Conservation (phyloP, 768 basidiomycete species). For the Tricholoma hemisulphureum region DNA sequence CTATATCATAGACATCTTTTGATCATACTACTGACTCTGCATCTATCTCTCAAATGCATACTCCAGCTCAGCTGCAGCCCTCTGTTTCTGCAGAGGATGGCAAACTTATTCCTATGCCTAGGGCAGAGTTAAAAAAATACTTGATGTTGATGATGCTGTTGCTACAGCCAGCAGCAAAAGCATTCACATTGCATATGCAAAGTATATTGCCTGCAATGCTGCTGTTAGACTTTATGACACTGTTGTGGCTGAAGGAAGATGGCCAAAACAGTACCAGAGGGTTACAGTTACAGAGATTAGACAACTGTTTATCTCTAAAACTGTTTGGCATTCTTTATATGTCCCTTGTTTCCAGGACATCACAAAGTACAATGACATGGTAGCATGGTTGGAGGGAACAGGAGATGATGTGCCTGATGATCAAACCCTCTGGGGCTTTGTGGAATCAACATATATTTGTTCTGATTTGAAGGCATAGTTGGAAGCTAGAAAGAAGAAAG, state of each 20-base stretch:
- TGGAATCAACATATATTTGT: too few relatives aligned
- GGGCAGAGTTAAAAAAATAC: not conserved
- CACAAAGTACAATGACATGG: too few relatives aligned
- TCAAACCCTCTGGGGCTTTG: too few relatives aligned
- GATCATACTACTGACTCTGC: not conserved
- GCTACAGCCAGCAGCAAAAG: not conserved
- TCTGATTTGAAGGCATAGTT: too few relatives aligned
- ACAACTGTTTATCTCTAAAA: not conserved
- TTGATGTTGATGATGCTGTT: not conserved
- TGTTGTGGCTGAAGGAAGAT: not conserved
- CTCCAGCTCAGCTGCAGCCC: not conserved
- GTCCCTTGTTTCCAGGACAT: too few relatives aligned
- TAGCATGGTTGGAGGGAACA: too few relatives aligned
- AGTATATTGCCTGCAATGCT: not conserved
- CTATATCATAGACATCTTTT: not conserved
- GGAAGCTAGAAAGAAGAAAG: too few relatives aligned
- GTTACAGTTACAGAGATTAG: not conserved
- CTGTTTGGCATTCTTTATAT: too few relatives aligned
- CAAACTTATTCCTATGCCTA: not conserved
- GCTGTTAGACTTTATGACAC: not conserved
- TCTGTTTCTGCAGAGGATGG: too few relatives aligned
- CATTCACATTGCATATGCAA: not conserved
- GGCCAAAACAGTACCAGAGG: not conserved
- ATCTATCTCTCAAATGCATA: not conserved
- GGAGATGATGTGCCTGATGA: too few relatives aligned